These are phyloP conservation scores for Bremia lactucae DNA, from an alignment of 352 stramenopile species.

Conservation along the genomic window DNA sequence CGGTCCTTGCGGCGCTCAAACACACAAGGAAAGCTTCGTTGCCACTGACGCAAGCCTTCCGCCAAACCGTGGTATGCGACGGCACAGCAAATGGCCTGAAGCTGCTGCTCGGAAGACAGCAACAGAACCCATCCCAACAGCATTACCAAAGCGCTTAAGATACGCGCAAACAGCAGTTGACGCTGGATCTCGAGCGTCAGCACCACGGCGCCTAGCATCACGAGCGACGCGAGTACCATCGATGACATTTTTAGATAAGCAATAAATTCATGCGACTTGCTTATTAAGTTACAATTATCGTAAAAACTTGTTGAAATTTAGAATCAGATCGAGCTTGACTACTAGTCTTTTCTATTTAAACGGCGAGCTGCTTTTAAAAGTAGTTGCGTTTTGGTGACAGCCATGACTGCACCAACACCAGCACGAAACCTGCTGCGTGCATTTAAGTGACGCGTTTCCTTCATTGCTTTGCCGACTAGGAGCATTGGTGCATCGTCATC, in stretches of 20 bases:
- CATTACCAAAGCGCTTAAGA: slow-evolving; percentile 28
- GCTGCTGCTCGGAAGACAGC: slow-evolving; percentile 24
- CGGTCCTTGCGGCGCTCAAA: slow-evolving; percentile 22
- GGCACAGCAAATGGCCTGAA: slow-evolving; percentile 36
- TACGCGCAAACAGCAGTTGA: slow-evolving; percentile 30
- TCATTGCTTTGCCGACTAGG: slow-evolving; percentile 68
- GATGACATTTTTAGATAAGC: no score
- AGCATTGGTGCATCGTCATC: slow-evolving; percentile 37
- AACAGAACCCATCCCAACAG: slow-evolving; percentile 25
- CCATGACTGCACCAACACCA: slow-evolving; percentile 54
- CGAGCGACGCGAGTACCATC: slow-evolving; percentile 30
- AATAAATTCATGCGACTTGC: background rate
- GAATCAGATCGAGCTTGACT: background rate
- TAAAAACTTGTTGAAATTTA: no score
- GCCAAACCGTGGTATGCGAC: slow-evolving; percentile 30
- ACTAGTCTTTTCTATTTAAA: no score
- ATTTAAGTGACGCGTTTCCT: slow-evolving; percentile 40
- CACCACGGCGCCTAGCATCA: slow-evolving; percentile 32
- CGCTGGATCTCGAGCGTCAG: slow-evolving; percentile 62
- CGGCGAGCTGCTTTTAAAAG: slow-evolving; percentile 27
- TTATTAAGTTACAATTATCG: no score
- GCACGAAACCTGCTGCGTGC: slow-evolving; percentile 63
- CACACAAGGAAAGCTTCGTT: slow-evolving; percentile 24
- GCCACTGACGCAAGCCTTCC: slow-evolving; percentile 27
- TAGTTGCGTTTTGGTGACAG: slow-evolving; percentile 70